Percentiles rank a stretch among this genome's conserved stretches.
Evolutionary conservation across 176 grass and related monocot species (phyloP).

Genomic region (Paspalum notatum): DNA sequence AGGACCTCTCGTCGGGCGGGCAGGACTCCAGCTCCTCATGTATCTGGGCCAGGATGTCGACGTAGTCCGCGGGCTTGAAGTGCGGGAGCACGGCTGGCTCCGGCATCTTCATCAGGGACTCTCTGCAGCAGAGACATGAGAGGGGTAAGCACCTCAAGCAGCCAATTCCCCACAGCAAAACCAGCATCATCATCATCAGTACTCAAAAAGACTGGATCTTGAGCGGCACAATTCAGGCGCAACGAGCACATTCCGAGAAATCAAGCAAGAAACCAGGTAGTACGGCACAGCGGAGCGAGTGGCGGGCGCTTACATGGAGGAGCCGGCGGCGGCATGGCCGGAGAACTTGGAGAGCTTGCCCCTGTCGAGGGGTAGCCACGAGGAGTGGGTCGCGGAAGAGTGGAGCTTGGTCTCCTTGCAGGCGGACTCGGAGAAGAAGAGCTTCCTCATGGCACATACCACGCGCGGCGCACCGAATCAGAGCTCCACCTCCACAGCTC

Average conservation of each 20-base stretch:
- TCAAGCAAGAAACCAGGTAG: constrained; percentile 15
- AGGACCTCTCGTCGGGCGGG: constrained; percentile 60
- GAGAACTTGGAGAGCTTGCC: constrained; percentile 83
- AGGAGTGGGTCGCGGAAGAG: constrained; percentile 75
- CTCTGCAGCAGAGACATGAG: constrained; percentile 54
- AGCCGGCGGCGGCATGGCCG: constrained; percentile 52
- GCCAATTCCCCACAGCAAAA: neutral
- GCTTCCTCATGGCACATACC: constrained; percentile 87
- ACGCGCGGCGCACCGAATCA: constrained; percentile 9
- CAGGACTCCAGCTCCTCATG: constrained; percentile 95
- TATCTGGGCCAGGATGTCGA: constrained; percentile 79
- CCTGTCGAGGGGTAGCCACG: constrained; percentile 87
- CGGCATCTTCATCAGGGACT: constrained; percentile 84
- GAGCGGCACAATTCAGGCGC: neutral
- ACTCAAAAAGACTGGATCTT: neutral
- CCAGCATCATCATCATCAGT: neutral
- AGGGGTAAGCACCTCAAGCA: constrained; percentile 3
- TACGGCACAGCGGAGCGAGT: neutral
- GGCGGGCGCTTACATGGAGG: constrained; percentile 77
- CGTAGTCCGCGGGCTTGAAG: constrained; percentile 87
- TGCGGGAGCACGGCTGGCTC: constrained; percentile 67
- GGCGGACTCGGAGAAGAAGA: constrained; percentile 86
- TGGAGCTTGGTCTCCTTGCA: constrained; percentile 92
- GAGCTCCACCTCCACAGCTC: constrained; percentile 20
- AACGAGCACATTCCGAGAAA: neutral